These are phyloP conservation scores for Albugo laibachii DNA, from an alignment of 352 stramenopile species.

Conservation along the genomic window DNA sequence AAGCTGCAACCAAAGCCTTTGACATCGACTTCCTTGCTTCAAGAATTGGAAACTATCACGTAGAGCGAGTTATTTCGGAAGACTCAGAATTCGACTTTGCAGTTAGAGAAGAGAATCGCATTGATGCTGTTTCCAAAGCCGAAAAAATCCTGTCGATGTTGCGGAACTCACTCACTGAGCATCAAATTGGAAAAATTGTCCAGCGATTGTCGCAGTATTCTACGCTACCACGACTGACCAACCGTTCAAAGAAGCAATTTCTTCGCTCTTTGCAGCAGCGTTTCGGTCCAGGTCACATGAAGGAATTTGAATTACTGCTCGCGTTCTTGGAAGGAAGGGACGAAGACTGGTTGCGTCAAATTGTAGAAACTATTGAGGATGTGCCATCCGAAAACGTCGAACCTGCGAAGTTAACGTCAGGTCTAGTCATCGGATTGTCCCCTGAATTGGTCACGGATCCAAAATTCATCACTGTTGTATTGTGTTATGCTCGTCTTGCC, in stretches of 20 bases:
- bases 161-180: conserved; percentile 66
- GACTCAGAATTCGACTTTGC: conserved; percentile 12
- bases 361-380: conserved; percentile 10
- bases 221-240: conserved; percentile 49
- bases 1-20: too few species aligned
- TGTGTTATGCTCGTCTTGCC: conserved; percentile 61
- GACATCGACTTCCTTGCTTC: conserved; percentile 39
- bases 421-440: conserved; percentile 16
- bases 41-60: conserved; percentile 42
- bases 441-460: conserved; percentile 53
- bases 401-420: conserved; percentile 40
- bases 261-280: conserved; percentile 43
- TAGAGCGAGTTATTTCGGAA: conserved; percentile 20
- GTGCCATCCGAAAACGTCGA: conserved; percentile 13
- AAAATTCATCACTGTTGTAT: conserved; percentile 56
- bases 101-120: conserved; percentile 52
- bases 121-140: conserved; percentile 39
- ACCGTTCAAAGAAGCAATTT: conserved; percentile 59
- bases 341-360: conserved; percentile 40
- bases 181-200: conserved; percentile 64
- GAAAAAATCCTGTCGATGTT: conserved; percentile 60
- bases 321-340: conserved; percentile 57
- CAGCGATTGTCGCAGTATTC: conserved; percentile 64
- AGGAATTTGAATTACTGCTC: conserved; percentile 46
- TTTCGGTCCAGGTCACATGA: conserved; percentile 29